Evolutionary conservation across 371 early-diverging fungal genomes (phyloP).

Genomic region (Smittium mucronatum): DNA sequence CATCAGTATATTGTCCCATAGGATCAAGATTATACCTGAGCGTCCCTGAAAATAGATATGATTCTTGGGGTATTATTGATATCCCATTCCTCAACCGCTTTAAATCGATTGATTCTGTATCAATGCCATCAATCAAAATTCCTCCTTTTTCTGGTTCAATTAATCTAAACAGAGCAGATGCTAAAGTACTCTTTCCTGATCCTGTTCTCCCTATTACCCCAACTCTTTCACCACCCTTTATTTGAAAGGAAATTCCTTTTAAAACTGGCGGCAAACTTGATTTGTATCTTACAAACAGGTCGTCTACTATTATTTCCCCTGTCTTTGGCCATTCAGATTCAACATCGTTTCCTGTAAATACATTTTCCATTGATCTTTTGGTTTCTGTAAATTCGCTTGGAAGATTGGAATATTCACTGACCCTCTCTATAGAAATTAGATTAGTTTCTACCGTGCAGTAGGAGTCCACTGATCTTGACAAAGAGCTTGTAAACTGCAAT

Average conservation of each 20-base stretch:
- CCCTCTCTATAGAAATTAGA: too few relatives aligned
- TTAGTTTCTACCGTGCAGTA: too few relatives aligned
- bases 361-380: too few relatives aligned
- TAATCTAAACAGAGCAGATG: conserved; percentile 61
- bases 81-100: conserved; percentile 52
- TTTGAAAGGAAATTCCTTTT: conserved; percentile 45
- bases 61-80: conserved; percentile 71
- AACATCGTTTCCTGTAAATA: conserved; percentile 17
- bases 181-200: conserved; percentile 65
- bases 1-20: conserved; percentile 43
- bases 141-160: conserved; percentile 42
- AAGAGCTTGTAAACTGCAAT: too few relatives aligned
- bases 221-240: conserved; percentile 51
- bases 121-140: conserved; percentile 62
- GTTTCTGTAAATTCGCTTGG: too few relatives aligned
- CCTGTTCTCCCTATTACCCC: conserved; percentile 69
- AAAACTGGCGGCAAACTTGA: conserved; percentile 56
- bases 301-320: conserved; percentile 61
- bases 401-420: too few relatives aligned
- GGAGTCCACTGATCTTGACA: conserved; percentile 59
- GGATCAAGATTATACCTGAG: conserved; percentile 58
- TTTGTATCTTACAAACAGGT: conserved; percentile 48
- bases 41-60: conserved; percentile 51
- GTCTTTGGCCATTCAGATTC: conserved; percentile 30
- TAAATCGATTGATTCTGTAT: conserved; percentile 57